phyloP scores from a whole-genome alignment of 1,139 yeast genomes.

The Yamadazyma diospyri region DNA sequence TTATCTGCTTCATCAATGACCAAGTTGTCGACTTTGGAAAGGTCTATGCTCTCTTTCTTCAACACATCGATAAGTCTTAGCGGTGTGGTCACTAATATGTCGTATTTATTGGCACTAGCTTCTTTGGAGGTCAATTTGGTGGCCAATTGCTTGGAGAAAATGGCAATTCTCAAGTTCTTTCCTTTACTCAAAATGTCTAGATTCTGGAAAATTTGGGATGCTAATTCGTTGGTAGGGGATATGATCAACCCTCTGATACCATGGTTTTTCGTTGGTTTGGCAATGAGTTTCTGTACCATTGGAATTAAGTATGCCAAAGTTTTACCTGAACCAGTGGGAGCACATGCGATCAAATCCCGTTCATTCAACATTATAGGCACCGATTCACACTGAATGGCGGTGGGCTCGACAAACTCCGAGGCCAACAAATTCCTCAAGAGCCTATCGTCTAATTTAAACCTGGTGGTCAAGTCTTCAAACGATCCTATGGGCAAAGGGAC shows the following conservation, averaged over 20 bases:
- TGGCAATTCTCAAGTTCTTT: conserved; percentile 57
- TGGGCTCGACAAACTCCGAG: conserved; percentile 77
- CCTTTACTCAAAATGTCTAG: conserved; percentile 55
- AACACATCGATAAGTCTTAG: conserved; percentile 78
- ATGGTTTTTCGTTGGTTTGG: conserved; percentile 22
- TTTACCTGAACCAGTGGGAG: conserved; percentile 94
- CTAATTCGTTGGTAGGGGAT: conserved; percentile 85
- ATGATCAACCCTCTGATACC: conserved; percentile 76
- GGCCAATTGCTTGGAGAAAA: conserved; percentile 72
- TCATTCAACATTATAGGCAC: conserved; percentile 64
- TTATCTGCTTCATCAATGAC: conserved; percentile 96
- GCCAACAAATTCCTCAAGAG: conserved; percentile 63
- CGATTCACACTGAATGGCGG: conserved; percentile 87
- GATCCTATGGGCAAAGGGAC: conserved; percentile 86
- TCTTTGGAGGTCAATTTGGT: conserved; percentile 61
- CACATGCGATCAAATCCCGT: conserved; percentile 80
- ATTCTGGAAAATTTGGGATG: conserved; percentile 78
- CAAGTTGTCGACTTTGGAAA: conserved; percentile 65
- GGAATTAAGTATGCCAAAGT: conserved; percentile 88
- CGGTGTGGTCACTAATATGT: conserved; percentile 84
- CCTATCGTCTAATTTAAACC: conserved; percentile 64
- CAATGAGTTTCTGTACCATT: conserved; percentile 54
- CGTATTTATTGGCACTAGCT: conserved; percentile 62
- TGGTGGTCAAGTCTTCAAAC: conserved; percentile 68
- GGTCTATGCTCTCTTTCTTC: conserved; percentile 53